Evolutionary conservation across 2,329 filamentous ascomycete species (phyloP), one percentile per base, ranked within the genome.

Genomic region (Fusarium nelsonii): DNA sequence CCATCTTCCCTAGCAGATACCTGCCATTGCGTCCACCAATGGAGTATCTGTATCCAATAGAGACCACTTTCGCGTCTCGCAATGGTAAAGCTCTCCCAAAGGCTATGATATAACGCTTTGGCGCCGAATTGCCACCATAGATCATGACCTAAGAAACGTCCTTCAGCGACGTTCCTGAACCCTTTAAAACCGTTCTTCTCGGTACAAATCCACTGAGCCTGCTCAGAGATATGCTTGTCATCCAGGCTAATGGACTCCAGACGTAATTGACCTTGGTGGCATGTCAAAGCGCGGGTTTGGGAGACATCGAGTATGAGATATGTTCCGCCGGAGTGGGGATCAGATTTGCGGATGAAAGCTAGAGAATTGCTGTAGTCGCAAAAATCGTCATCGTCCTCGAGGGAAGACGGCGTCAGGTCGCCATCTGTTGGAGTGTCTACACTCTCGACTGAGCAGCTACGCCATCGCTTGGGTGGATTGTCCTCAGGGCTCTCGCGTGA

Each of bases 21-120:
- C 20, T 57, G 54, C 54, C 54, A 57, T 28, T 57, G 54, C 16
- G 54, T 51, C 54, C 54, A 57, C 54, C 54, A 57, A 20, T 57
- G 54, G 4, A 57, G 20, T 9, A 57, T 57, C 20, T 51, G 45
- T 2, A 57, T 7, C 54, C 54, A 57, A 11, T 57, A 57, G 12
- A 57, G 45, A 23, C 46, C 54, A 1, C 46, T 26, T 16, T 40
- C 45, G 4, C 54, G 36, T n/a, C 54, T 36, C 0, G 45, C 54
- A 15, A 57, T 57, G 11, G 54, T 57, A 14, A 57, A 57, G 30
- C 34, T 41, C 12, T 57, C 54, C 54, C 54, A 57, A 9, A 57
- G 54, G 9, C 54, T 57, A 18, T 51, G 54, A 9, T 8, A 2
- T 8, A 45, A 51, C 20, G 54, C 54, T 11, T 20, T 57, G 30